Evolutionary conservation across 768 basidiomycete species (phyloP), one percentile per base, ranked within the genome.

Genomic region (Coprinopsis strossmayeri): DNA sequence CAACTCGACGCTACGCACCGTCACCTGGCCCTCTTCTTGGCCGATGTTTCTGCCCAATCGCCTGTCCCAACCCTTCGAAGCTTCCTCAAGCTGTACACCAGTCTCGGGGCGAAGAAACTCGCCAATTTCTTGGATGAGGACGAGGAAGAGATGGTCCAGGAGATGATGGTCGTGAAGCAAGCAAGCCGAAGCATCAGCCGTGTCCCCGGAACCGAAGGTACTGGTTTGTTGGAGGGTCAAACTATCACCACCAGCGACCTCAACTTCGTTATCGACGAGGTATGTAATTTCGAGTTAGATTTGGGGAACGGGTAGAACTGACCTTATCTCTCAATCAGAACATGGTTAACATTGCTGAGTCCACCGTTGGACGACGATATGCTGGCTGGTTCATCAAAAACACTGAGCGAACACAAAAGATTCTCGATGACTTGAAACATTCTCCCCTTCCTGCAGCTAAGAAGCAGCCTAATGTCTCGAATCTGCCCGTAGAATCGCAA

Each of bases 331-430:
- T 32, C n/a, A n/a, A n/a, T 20, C 56, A 97, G 94, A 91, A 93
- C 63, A 94, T 94, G 87, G 87, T 98, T 5, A 90, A 95, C 57
- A 92, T 98, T 54, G 86, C 90, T 2, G 94, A 98, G 64, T 92
- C 91, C 18, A 96, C 91, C 0, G 83, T 95, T 17, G 92, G 93
- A 13, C 72, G 95, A 39, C 82, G 92, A 42, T 97, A 91, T 65
- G 95, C 92, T 2, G 91, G 92, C 32, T 96, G 92, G 90, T 97
- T 97, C 70, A 94, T 97, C 68, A 85, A 92, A 57, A 91, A 94
- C 65, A 90, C 91, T 3, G 93, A 96, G 64, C 81, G 92, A 56
- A 84, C 92, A 21, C 88, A 91, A 59, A 79, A 89, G 55, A 87
- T 94, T 48, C 74, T 84, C 53, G 91, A 94, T 58, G 84, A 84